Evolutionary conservation across 805 yeast species (phyloP), one percentile per base, ranked within the genome.

Genomic region (Babjeviella inositovora): DNA sequence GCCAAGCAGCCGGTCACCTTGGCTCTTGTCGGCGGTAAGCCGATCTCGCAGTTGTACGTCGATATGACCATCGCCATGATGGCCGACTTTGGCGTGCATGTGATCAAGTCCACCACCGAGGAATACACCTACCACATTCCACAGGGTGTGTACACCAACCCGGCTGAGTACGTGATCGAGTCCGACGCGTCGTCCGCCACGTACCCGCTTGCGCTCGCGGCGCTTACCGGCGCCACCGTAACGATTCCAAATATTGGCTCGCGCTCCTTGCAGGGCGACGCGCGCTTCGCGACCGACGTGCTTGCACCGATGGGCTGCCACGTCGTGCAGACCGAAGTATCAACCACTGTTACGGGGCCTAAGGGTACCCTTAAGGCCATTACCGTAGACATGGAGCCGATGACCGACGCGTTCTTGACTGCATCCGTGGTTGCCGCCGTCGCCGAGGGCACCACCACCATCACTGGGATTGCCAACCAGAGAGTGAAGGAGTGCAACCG

Each of bases 141-240:
- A 24, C 65, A 65, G 35, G 95, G 85, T 4, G 55, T 56, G 11
- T 90, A 90, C 47, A 48, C 46, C 17, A 81, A 87, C 32, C 98
- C 98, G 14, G 33, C 58, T 2, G 85, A 74, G 35, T 90, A 90
- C 40, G 81, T 79, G 15, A 70, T 90, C 34, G 98, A 90, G 51
- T 79, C 94, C 9, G 98, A 90, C 49, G 98, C 98, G 11, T 81
- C 95, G 9, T 80, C 95, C 6, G 97, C 98, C 2, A 90, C 98
- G 7, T 90, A 90, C 38, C 98, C 98, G 19, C 62, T 90, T 34
- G 98, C 98, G 0, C 81, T 79, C 53, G 97, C 98, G 27, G 98
- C 98, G 7, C 56, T 90, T 56, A 82, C 94, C 1, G 96, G 97
- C 14, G 70, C 93, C 5, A 70, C 82, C 7, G 82, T 92, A 32